Percentiles rank a stretch among this genome's conserved stretches.
These are phyloP conservation scores for Candida vaughaniae DNA, from an alignment of 805 yeast species.

Conservation along the genomic window DNA sequence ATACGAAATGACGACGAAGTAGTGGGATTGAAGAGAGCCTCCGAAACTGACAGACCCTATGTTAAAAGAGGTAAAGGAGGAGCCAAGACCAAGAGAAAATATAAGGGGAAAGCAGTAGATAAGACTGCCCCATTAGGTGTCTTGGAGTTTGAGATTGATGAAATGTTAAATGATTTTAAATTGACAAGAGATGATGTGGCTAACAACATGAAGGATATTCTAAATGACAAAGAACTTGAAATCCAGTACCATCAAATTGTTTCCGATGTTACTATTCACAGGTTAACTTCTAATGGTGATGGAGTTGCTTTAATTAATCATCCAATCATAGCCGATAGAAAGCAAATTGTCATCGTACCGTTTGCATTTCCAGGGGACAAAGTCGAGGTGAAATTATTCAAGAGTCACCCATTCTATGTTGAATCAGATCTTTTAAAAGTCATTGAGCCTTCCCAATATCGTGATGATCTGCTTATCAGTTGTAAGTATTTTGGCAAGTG, in stretches of 20 bases:
- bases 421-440: slow-evolving; percentile 72
- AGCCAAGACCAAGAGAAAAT: slow-evolving; percentile 44
- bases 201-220: slow-evolving; percentile 64
- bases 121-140: slow-evolving; percentile 82
- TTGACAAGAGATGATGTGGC: slow-evolving; percentile 47
- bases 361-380: slow-evolving; percentile 86
- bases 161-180: slow-evolving; percentile 44
- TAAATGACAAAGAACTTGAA: slow-evolving; percentile 55
- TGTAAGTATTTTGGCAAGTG: slow-evolving; percentile 90
- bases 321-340: slow-evolving; percentile 45
- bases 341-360: slow-evolving; percentile 77
- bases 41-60: slow-evolving; percentile 9
- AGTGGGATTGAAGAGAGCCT: background rate
- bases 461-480: slow-evolving; percentile 59
- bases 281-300: slow-evolving; percentile 78
- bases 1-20: background rate
- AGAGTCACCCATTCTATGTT: slow-evolving; percentile 70
- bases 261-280: slow-evolving; percentile 53
- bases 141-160: slow-evolving; percentile 68
- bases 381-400: slow-evolving; percentile 68
- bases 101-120: slow-evolving; percentile 63
- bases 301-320: slow-evolving; percentile 72
- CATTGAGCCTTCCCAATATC: slow-evolving; percentile 25
- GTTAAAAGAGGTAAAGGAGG: slow-evolving; percentile 19
- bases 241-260: slow-evolving; percentile 58